Base-by-base conservation (phyloP, 306 rosid genomes). In the Sesbania bispinosa region DNA sequence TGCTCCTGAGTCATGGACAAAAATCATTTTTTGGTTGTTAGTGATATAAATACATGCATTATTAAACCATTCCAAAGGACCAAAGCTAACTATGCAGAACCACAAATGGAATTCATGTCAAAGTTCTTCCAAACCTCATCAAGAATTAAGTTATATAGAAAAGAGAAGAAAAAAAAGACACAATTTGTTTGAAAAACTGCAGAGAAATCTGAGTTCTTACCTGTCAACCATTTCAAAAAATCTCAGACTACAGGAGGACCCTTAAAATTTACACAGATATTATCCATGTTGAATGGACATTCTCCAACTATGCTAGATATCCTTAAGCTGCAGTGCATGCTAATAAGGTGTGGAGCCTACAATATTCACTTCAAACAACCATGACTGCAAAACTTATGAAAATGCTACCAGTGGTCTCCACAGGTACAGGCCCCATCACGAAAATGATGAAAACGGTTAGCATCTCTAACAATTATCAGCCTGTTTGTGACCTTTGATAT, bases 361-460 rank as follows among this genome's bases (percentile, higher is more conserved):
- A 21, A 35, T 73, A 33, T 61, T 54, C 68, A 30, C 68, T 36
- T 43, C 26, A 14, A 13, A 72, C 26, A 26, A 62, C 14, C 10
- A 30, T 13, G 35, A 18, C 15, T 7, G 23, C 1, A 9, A 54
- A 54, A 2, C 6, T 55, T 68, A 16, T 21, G 4, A 45, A 30
- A 30, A 18, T 58, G 35, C 77, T 82, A 90, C 98, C 98, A 92
- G 74, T 82, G 82, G 75, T 92, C 93, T 24, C 82, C 79, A 47
- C 89, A 89, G 35, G 89, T 83, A 78, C 93, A 90, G 10, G 67
- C 52, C 8, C 98, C 98, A 60, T 73, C 83, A 48, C 58, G 81
- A 70, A 92, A 92, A 85, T 86, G 90, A 82, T 92, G 98, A 74
- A 86, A 92, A 53, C 91, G 85, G 77, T 85, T 88, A 65, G 86